These are phyloP conservation scores for Diaporthe vexans DNA, from an alignment of 2,329 filamentous ascomycete genomes.

Conservation along the genomic window DNA sequence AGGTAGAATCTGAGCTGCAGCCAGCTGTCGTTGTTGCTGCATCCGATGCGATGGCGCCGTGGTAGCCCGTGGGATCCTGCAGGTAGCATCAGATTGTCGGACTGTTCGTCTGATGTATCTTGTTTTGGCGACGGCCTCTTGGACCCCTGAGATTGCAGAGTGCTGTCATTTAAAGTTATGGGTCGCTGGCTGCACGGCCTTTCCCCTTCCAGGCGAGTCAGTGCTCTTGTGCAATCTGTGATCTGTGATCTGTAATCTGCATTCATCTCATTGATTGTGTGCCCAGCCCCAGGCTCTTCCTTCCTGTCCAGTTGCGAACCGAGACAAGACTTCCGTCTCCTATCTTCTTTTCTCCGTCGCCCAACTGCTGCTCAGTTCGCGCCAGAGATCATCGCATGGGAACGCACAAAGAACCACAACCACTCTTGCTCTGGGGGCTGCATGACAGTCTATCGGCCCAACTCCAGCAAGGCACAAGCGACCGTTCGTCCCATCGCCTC, in stretches of 20 bases:
- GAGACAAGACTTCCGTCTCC: not conserved
- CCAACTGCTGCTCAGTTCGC: not conserved
- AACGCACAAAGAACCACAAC: not conserved
- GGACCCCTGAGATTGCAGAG: slow-evolving; percentile 32
- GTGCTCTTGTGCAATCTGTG: slow-evolving; percentile 32
- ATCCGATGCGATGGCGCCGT: not conserved
- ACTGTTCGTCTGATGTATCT: slow-evolving; percentile 22
- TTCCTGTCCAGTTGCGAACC: not conserved
- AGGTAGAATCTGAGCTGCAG: not conserved
- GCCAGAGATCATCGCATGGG: not conserved
- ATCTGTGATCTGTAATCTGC: slow-evolving; percentile 23
- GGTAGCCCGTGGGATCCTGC: not conserved
- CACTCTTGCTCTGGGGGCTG: not conserved
- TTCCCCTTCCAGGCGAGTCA: slow-evolving; percentile 28
- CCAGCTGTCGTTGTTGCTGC: not conserved
- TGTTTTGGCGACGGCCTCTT: slow-evolving; percentile 1
- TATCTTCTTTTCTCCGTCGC: not conserved
- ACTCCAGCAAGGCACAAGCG: not conserved
- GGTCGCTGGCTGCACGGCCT: slow-evolving; percentile 19
- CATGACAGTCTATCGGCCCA: slow-evolving; percentile 14
- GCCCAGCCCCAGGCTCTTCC: slow-evolving; percentile 12
- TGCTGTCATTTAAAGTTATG: slow-evolving; percentile 38
- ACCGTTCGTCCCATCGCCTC: slow-evolving; percentile 3
- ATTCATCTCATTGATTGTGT: slow-evolving; percentile 20
- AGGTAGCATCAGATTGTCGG: slow-evolving; percentile 9